Evolutionary conservation across 108 stramenopile genomes (phyloP), one percentile per base, ranked within the genome.

Genomic region (Phaeodactylum tricornutum): DNA sequence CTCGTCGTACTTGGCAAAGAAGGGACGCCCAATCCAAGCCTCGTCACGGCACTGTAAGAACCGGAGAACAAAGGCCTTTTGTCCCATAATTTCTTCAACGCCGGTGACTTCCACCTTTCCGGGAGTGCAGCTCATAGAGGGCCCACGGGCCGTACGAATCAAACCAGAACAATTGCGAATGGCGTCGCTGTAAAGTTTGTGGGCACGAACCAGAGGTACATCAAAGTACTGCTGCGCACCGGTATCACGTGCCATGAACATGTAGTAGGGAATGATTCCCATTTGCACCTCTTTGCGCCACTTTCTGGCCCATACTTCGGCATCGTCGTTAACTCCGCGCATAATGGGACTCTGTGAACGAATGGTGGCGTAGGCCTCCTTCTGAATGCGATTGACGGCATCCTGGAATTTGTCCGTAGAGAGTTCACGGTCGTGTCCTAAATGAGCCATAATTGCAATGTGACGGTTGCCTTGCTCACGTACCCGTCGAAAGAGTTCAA

Each of bases 231-330:
- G 20, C 44, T 68, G 67, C 2, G 77, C 71, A 41, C 77, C 77
- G 24, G 77, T 78, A 53, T 78, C 77, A 21, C 77, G 54, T 8
- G 66, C 72, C 56, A 74, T 68, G 61, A 78, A 78, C 72, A 78
- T 74, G 59, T 78, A 78, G 59, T 78, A 78, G 19, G 77, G 77
- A 47, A 78, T 64, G 43, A 63, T 55, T 3, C 77, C 77, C 55
- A 78, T 63, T 8, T 66, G 38, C 3, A 66, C 65, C 38, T 78
- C 67, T 43, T 31, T 42, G 25, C 62, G 50, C 77, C 77, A 78
- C 64, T 69, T 78, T 39, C 37, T 42, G 3, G 72, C 69, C 77
- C 77, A 78, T 1, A 69, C 64, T 19, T 59, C 59, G 43, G 77
- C 57, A 37, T 66, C 56, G 55, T 72, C 77, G 59, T 78, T 78